These are phyloP conservation scores for Schizophyllum commune DNA, from an alignment of 1,284 basidiomycete species.

Conservation along the genomic window DNA sequence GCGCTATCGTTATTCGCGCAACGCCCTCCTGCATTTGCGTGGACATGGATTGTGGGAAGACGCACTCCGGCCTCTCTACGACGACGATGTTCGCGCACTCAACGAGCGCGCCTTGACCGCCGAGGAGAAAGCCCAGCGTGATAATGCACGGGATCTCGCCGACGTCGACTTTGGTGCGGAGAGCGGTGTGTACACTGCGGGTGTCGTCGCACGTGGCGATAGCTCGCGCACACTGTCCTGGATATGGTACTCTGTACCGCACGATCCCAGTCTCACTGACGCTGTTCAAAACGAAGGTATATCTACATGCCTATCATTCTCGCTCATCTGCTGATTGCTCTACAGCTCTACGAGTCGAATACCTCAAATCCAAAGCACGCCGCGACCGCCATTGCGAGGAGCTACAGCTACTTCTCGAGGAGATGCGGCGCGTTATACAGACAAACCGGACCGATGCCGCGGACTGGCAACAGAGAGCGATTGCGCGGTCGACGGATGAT, in stretches of 20 bases:
- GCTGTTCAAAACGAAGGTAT: neutral
- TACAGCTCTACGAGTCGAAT: neutral
- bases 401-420: neutral
- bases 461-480: too few relatives aligned
- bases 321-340: neutral
- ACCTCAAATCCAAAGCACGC: neutral
- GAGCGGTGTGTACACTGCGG: neutral
- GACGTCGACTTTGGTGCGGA: neutral
- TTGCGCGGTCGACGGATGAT: too few relatives aligned
- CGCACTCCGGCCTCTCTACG: neutral
- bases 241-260: conserved; percentile 1
- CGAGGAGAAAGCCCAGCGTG: conserved; percentile 5
- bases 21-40: neutral
- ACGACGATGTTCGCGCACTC: conserved; percentile 7
- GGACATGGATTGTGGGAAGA: conserved; percentile 8
- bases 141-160: neutral
- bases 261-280: neutral
- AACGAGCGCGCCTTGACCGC: conserved; percentile 6
- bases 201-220: neutral
- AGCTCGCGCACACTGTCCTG: neutral
- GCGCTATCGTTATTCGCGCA: conserved; percentile 7
- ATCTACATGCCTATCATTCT: neutral
- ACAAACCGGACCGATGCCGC: too few relatives aligned
- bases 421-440: neutral
- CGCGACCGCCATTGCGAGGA: neutral